phyloP scores from a whole-genome alignment of 2,329 filamentous ascomycete genomes.

The Trichophyton equinum region DNA sequence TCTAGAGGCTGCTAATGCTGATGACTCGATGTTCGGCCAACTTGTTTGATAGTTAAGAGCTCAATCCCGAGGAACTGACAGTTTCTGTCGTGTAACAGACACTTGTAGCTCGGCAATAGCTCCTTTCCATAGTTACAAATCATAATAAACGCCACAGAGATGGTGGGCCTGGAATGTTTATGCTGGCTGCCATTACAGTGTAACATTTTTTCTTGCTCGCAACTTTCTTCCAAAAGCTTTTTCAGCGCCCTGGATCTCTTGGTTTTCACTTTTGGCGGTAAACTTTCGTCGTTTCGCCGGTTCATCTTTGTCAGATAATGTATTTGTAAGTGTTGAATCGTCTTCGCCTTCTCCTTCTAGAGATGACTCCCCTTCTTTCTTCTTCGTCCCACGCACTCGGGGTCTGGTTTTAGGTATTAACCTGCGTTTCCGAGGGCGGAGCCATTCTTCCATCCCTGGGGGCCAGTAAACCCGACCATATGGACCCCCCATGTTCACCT shows the following conservation, averaged over 20 bases:
- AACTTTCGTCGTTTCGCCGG: not conserved
- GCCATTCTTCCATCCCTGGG: constrained; percentile 76
- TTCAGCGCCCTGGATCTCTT: not conserved
- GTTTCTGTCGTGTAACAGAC: too few species aligned
- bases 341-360: not conserved
- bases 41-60: too few species aligned
- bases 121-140: too few species aligned
- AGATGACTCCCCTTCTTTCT: not conserved
- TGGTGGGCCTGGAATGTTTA: too few species aligned
- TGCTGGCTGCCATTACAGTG: not conserved
- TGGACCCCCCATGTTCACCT: constrained; percentile 76
- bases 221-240: not conserved
- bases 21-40: too few species aligned
- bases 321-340: not conserved
- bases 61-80: too few species aligned
- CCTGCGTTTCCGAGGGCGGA: constrained; percentile 58
- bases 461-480: constrained; percentile 83
- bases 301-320: not conserved
- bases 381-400: not conserved
- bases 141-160: too few species aligned
- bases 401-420: not conserved
- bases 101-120: too few species aligned
- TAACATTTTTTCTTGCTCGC: not conserved
- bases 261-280: not conserved
- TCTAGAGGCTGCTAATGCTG: too few species aligned